Base-by-base conservation (phyloP, 192 early-diverging fungal species). In the Coemansia sp. region DNA sequence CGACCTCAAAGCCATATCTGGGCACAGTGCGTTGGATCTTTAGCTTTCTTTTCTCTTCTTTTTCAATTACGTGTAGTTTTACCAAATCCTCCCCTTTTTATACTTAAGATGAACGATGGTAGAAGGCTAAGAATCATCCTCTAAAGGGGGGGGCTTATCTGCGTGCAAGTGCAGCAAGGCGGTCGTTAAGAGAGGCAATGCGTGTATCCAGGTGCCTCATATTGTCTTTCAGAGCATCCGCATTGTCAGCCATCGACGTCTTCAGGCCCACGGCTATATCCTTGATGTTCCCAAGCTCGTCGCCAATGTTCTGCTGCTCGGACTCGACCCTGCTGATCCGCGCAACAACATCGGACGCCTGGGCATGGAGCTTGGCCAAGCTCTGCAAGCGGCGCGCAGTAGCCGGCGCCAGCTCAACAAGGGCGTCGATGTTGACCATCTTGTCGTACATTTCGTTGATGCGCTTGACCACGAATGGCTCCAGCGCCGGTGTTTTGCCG, bases 321-420 rank as follows among this genome's bases (percentile, higher is more conserved):
- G 70, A 62, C 20, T 85, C 84, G 46, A 94, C 81, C 75, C 89
- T 86, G 61, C 87, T 86, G 37, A 95, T 83, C 7, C 86, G 88
- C 8, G 92, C 86, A 13, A 87, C 85, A 66, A 91, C 93, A 40
- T 90, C 85, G 15, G 91, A 83, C 0, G 93, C 92, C 67, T 97
- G 94, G 0, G 84, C 77, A 68, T 97, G 95, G 43, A 97, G 78
- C 4, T 81, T 81, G 55, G 90, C 86, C 37, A 97, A 82, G 7
- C 87, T 86, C 59, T 91, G 90, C 61, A 97, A 75, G 34, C 95
- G 86, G 15, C 87, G 74, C 16, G 95, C 82, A 18, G 94, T 82
- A 0, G 91, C 87, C 3, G 95, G 94, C 0, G 93, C 87, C 67
- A 94, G 58, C 21, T 88, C 85, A 46, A 91, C 82, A 21, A 97